These are phyloP conservation scores for Papiliotrema flavescens DNA, from an alignment of 1,284 basidiomycete species.

Conservation along the genomic window DNA sequence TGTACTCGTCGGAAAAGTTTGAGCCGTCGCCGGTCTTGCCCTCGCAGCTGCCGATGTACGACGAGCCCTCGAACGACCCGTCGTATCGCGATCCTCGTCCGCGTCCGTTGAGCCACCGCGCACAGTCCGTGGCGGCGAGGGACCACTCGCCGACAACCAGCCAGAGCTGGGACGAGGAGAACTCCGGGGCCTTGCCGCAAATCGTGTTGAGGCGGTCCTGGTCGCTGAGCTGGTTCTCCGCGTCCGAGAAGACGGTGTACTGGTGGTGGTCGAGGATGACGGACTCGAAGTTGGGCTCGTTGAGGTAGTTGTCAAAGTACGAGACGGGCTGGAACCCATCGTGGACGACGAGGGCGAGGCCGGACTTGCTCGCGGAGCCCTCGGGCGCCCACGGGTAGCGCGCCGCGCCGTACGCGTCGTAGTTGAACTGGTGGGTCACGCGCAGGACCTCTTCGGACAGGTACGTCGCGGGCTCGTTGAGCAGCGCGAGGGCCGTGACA, in stretches of 20 bases:
- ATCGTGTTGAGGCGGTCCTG: conserved; percentile 31
- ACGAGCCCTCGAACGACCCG: conserved; percentile 66
- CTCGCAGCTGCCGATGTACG: conserved; percentile 65
- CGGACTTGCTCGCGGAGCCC: conserved; percentile 27
- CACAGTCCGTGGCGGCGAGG: conserved; percentile 74
- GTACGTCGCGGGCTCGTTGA: conserved; percentile 75
- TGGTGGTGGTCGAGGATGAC: conserved; percentile 81
- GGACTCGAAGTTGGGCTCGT: conserved; percentile 54
- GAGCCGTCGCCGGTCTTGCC: conserved; percentile 67
- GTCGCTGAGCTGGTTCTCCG: conserved; percentile 36
- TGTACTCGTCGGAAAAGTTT: conserved; percentile 69
- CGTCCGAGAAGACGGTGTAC: conserved; percentile 72
- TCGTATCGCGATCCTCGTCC: conserved; percentile 73
- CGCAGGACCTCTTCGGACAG: conserved; percentile 56
- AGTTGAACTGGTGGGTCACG: conserved; percentile 67
- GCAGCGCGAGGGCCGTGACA: conserved; percentile 56
- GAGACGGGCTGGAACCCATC: conserved; percentile 79
- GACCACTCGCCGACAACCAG: conserved; percentile 77
- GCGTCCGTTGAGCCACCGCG: conserved; percentile 70
- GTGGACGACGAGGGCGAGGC: conserved; percentile 60
- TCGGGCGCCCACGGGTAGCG: conserved; percentile 64
- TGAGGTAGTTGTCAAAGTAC: conserved; percentile 70
- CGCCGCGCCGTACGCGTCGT: conserved; percentile 58
- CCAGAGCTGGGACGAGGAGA: conserved; percentile 62
- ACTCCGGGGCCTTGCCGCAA: conserved; percentile 55